phyloP scores from a whole-genome alignment of 108 stramenopile genomes.

The Nannochloropsis oceanica region DNA sequence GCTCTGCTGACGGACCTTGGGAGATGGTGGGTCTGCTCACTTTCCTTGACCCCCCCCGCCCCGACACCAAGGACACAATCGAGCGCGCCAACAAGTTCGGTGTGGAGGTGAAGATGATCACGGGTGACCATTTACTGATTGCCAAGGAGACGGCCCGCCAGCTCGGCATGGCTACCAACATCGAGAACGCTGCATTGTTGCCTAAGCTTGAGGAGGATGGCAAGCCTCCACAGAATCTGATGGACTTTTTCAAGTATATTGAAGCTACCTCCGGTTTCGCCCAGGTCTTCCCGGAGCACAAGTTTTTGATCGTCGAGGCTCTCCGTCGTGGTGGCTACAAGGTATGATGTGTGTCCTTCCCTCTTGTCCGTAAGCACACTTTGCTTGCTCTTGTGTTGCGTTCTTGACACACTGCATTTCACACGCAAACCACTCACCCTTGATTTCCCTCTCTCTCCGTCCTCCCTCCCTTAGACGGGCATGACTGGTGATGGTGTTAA shows the following conservation, averaged over 20 bases:
- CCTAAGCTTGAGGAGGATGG: background rate
- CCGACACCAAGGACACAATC: slow-evolving; percentile 59
- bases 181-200: slow-evolving; percentile 22
- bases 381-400: background rate
- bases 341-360: background rate
- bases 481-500: slow-evolving; percentile 85
- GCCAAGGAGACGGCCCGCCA: slow-evolving; percentile 49
- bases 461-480: slow-evolving; percentile 8
- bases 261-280: slow-evolving; percentile 25
- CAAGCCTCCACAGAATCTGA: background rate
- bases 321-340: slow-evolving; percentile 10
- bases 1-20: slow-evolving; percentile 39
- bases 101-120: slow-evolving; percentile 68
- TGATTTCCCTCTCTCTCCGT: background rate
- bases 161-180: slow-evolving; percentile 47
- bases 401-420: background rate
- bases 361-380: no score
- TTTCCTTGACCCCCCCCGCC: no score
- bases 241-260: slow-evolving; percentile 35
- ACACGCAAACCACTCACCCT: background rate
- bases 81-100: slow-evolving; percentile 38
- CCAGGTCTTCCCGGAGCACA: slow-evolving; percentile 57
- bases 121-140: slow-evolving; percentile 63
- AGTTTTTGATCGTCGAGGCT: slow-evolving; percentile 53
- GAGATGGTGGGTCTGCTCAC: slow-evolving; percentile 54